phyloP scores from a whole-genome alignment of 2,329 filamentous ascomycete genomes.

The Chrysoporthe austroafricana region DNA sequence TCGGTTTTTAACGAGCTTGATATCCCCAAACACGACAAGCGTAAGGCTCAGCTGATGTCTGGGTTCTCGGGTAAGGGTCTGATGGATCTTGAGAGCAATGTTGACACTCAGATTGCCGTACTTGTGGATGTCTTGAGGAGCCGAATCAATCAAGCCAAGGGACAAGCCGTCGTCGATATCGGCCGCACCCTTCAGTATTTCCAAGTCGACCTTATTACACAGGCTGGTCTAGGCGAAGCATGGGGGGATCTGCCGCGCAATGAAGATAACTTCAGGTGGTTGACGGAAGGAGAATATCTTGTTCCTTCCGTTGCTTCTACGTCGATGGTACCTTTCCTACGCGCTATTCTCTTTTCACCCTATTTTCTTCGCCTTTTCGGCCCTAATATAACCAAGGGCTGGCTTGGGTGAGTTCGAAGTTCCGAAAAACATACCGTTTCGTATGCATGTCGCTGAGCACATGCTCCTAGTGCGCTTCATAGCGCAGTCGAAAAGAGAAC shows the following conservation, averaged over 20 bases:
- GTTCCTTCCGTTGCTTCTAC: slow-evolving; percentile 14
- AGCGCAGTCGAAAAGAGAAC: neutral
- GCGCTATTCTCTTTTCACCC: slow-evolving; percentile 8
- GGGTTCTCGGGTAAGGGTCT: slow-evolving; percentile 37
- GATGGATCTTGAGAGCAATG: slow-evolving; percentile 33
- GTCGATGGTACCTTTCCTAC: slow-evolving; percentile 5
- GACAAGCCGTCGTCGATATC: slow-evolving; percentile 17
- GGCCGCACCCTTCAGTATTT: slow-evolving; percentile 23
- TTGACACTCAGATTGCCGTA: slow-evolving; percentile 25
- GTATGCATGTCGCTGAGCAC: slow-evolving; percentile 22
- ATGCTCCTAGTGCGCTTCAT: neutral
- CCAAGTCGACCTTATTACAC: slow-evolving; percentile 22
- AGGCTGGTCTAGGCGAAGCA: slow-evolving; percentile 17
- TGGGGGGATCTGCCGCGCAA: slow-evolving; percentile 27
- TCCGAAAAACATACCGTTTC: neutral
- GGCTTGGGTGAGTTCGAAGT: neutral
- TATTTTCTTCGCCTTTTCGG: slow-evolving; percentile 11
- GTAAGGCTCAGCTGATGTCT: slow-evolving; percentile 35
- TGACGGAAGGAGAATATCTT: neutral
- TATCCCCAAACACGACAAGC: slow-evolving; percentile 34
- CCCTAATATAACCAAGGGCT: slow-evolving; percentile 18
- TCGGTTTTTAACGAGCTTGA: slow-evolving; percentile 34
- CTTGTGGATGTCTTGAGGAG: slow-evolving; percentile 20
- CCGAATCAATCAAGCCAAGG: neutral
- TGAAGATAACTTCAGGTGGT: slow-evolving; percentile 18